Evolutionary conservation across 441 rosid genomes (phyloP).

Genomic region (Gossypium schwendimanii): DNA sequence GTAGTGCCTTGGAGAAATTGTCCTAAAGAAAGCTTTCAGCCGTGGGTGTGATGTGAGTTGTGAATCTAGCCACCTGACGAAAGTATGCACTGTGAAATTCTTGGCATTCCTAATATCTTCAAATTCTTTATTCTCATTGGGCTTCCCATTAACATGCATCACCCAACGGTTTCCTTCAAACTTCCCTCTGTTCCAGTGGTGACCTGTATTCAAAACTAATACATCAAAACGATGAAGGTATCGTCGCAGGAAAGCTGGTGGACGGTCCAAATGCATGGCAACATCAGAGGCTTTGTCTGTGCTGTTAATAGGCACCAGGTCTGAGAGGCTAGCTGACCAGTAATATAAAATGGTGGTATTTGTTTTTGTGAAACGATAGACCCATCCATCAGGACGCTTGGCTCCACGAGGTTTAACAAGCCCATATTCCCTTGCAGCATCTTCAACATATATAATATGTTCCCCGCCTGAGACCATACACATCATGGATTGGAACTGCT

Average conservation of each 20-base stretch:
- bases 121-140: conserved; percentile 25
- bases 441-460: conserved; percentile 43
- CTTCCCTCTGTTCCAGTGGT: conserved; percentile 73
- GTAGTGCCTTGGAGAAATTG: conserved; percentile 67
- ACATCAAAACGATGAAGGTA: conserved; percentile 48
- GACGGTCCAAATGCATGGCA: conserved; percentile 69
- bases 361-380: conserved; percentile 47
- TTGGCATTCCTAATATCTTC: conserved; percentile 44
- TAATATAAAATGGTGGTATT: conserved; percentile 66
- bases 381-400: conserved; percentile 67
- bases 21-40: conserved; percentile 58
- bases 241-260: conserved; percentile 53
- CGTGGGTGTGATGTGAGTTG: conserved; percentile 43
- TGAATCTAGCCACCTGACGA: conserved; percentile 55
- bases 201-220: conserved; percentile 63
- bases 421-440: conserved; percentile 52
- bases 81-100: conserved; percentile 45
- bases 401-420: conserved; percentile 42
- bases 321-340: conserved; percentile 58
- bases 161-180: conserved; percentile 56
- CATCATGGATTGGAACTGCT: conserved; percentile 72
- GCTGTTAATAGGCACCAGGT: conserved; percentile 42
- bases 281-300: conserved; percentile 23
- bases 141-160: conserved; percentile 50
- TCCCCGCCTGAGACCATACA: conserved; percentile 71